Base-by-base conservation (phyloP, 2,329 filamentous ascomycete species). In the Clarireedia paspali region DNA sequence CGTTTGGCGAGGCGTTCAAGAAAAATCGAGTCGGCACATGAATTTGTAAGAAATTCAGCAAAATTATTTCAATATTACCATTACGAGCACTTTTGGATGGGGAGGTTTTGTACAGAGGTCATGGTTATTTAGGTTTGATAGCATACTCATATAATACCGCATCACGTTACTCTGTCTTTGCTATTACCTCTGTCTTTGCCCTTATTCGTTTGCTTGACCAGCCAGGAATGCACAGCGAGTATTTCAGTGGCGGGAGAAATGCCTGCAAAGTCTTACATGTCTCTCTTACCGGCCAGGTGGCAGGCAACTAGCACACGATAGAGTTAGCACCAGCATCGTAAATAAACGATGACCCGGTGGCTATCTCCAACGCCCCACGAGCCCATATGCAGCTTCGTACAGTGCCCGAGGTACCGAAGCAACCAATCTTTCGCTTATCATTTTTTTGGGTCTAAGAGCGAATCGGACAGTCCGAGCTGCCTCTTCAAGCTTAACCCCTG, bases 361-460 rank as follows among this genome's bases (percentile, higher is more conserved):
- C 5, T 34, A 34, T 12, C 10, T 12, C 10, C 30, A 34, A 34
- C 20, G 20, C 20, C 20, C 20, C 20, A 20, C 20, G 20, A 34
- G 30, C 30, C 12, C 12, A 34, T 34, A 34, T 12, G 9, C 30
- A 9, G 7, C 26, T 27, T 7, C 26, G 26, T 27, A 5, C 26
- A 27, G 26, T 27, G 26, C 26, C 26, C 30, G 30, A 12, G 10
- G 9, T 34, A 12, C 30, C 30, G 30, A 34, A 12, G 7, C 30
- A 12, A 34, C 36, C 24, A 45, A 40, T 23, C 12, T 51, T 47
- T 52, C 51, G 51, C 44, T 20, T 53, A 53, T 53, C 51, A 48
- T 10, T 15, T 20, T 20, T 5, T 14, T 20, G 27, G 17, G 9
- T 36, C 24, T 20, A 17, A 7, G 20, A 30, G 42, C 6, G n/a